Base-by-base conservation (phyloP, 371 early-diverging fungal species). In the Choanephora cucurbitarum region DNA sequence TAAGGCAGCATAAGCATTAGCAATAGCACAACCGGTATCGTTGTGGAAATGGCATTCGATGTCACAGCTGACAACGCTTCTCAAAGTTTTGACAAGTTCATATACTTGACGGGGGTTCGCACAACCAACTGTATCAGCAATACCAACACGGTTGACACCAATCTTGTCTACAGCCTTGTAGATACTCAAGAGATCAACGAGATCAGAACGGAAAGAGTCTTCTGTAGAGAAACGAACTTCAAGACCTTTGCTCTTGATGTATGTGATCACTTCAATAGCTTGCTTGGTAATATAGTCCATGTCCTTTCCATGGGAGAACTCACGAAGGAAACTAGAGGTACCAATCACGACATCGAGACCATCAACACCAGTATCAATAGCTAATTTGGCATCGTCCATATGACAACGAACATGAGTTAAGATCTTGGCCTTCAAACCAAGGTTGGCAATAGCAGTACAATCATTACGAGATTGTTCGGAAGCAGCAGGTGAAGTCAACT, bases 1-100 rank as follows among this genome's bases (percentile, higher is more conserved):
- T 48, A 97, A 80, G 11, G 96, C 91, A 48, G 95, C 91, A 71
- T 93, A 95, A 32, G 98, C 95, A 70, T 97, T 97, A 37, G 96
- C 96, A 61, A 96, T 95, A 39, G 96, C 94, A 72, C 98, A 97
- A 31, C 96, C 96, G n/a, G 98, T 97, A 69, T 97, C 98, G 70
- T 97, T 92, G 81, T 97, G 98, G 86, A 97, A 97, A 67, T 97
- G 98, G 74, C 93, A 92, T 76, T 96, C 98, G 57, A 97, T 97
- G 72, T 97, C 98, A 70, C 96, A 96, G 55, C 89, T 91, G 24
- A 97, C 95, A 28, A 96, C 94, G 44, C 89, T 83, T 58, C 98
- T 88, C 40, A 97, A 82, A 9, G 96, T 97, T 66, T 91, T 86
- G 58, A 97, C 96, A 34, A 97, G 86, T 55, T 97, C 96, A 58